Base-by-base conservation (phyloP, 2,329 filamentous ascomycete species). In the Chlorencoelia australis region DNA sequence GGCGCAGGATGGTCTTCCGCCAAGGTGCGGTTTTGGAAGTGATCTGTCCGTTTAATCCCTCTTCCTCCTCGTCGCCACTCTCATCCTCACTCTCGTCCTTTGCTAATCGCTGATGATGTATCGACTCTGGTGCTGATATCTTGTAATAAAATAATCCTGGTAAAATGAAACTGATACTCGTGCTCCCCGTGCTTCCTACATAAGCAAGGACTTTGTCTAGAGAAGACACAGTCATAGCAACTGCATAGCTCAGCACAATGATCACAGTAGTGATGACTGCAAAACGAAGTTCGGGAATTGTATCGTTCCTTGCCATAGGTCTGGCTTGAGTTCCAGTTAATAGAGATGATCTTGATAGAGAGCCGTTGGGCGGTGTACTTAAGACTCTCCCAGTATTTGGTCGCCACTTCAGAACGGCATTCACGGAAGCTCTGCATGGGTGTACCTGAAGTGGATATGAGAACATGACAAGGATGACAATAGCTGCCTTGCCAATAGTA, bases 91-190 rank as follows among this genome's bases (percentile, higher is more conserved):
- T 91, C 47, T 95, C 86, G 53, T 91, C 87, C 58, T 96, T 96
- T 44, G 86, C 67, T 7, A 96, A 66, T 10, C 82, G 75, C 57
- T 94, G 89, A 51, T 95, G 87, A 44, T 89, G 77, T 18, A 79
- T 72, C 29, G 84, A 89, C 37, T 94, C 82, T 0, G 91, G 91
- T 16, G 85, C 78, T 9, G 86, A 93, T 42, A 98, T 96, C 62
- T 96, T 96, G 65, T 96, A 98, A 61, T 96, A 98, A 60, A 98
- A 98, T 4, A 98, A 63, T 0, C 91, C 91, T 0, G 91, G 91
- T 0, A 98, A 70, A 47, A 98, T 96, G 58, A 98, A 98, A 43
- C 85, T 94, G 52, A 98, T 98, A 43, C 85, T 86, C 0, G 91
- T 98, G 34, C 82, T 89, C 35, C 91, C 91, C 0, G 91, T 98